These are phyloP conservation scores for Amanita rubescens DNA, from an alignment of 768 basidiomycete species.

Conservation along the genomic window DNA sequence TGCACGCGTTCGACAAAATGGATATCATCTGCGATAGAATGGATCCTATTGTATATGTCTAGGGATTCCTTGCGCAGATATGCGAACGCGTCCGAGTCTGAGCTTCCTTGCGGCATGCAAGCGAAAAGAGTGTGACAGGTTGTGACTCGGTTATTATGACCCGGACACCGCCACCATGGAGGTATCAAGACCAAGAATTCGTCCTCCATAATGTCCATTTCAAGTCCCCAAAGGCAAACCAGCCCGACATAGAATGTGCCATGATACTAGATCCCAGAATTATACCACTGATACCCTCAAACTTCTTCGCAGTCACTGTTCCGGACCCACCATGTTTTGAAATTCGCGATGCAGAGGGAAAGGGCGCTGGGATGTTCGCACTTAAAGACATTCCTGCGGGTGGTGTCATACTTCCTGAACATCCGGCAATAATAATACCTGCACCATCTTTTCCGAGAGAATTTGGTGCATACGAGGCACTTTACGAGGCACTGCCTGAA, in stretches of 20 bases:
- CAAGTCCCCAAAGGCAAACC: neutral
- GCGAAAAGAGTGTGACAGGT: no score
- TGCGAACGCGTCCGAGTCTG: constrained; percentile 26
- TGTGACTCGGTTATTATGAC: no score
- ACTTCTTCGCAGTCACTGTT: neutral
- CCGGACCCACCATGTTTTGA: constrained; percentile 14
- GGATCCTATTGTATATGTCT: constrained; percentile 82
- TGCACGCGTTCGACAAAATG: constrained; percentile 56
- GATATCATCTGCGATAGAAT: constrained; percentile 77
- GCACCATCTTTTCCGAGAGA: constrained; percentile 18
- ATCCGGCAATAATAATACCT: constrained; percentile 34
- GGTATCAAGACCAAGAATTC: constrained; percentile 1
- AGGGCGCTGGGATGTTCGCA: constrained; percentile 34
- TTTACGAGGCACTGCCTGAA: constrained; percentile 22
- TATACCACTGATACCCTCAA: constrained; percentile 2
- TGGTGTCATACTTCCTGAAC: constrained; percentile 28
- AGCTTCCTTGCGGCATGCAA: no score
- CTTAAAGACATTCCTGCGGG: constrained; percentile 24
- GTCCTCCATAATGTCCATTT: constrained; percentile 6
- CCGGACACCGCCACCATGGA: no score
- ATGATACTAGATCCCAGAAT: constrained; percentile 4
- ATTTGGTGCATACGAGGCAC: constrained; percentile 20
- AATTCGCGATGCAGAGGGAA: constrained; percentile 20
- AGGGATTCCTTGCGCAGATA: constrained; percentile 60
- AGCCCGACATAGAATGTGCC: constrained; percentile 1